Base-by-base conservation (phyloP, 2,329 filamentous ascomycete species). In the Colletotrichum liaoningense region DNA sequence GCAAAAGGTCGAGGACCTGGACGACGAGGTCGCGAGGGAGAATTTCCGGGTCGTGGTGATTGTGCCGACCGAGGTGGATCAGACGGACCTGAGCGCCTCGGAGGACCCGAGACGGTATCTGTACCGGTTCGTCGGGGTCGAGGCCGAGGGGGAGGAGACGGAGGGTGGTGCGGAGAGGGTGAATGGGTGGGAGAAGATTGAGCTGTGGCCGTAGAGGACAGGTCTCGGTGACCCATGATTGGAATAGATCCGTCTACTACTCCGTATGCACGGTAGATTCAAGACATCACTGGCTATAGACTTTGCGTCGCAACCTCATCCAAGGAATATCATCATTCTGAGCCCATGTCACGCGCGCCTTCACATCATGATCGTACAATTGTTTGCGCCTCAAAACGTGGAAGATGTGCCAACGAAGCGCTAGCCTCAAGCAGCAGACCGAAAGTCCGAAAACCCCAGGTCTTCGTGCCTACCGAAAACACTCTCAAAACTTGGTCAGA, bases 41-140 rank as follows among this genome's bases (percentile, higher is more conserved):
- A 94, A 97, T 81, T 98, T 97, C 80, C 87, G 95, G 30, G 93
- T 97, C 3, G 91, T 95, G n/a, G 90, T 97, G 56, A 92, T 98
- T 76, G 89, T 92, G 73, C 94, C 95, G 0, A 89, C 93, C 9
- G 91, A 93, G 80, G 92, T 97, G 24, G 95, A 97, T 80, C 87
- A 88, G 78, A 86, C 93, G 19, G 93, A 97, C 80, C 82, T 97
- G 66, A 91, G 89, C 69, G 89, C 94, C 79, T 90, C 92, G 1
- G 87, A 88, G 59, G 89, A 89, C 74, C 86, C 87, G 14, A 86
- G 88, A 75, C 87, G 95, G 78, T 93, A 91, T 86, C 84, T 89
- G 73, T 96, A 95, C 83, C 91, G 87, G 30, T 89, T 91, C 77
- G 85, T 88, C 6, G 83, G 81, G 3, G 73, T 60, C 4, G 83